Conservation (phyloP, 2,329 filamentous ascomycete species). For the Colletotrichum scovillei region DNA sequence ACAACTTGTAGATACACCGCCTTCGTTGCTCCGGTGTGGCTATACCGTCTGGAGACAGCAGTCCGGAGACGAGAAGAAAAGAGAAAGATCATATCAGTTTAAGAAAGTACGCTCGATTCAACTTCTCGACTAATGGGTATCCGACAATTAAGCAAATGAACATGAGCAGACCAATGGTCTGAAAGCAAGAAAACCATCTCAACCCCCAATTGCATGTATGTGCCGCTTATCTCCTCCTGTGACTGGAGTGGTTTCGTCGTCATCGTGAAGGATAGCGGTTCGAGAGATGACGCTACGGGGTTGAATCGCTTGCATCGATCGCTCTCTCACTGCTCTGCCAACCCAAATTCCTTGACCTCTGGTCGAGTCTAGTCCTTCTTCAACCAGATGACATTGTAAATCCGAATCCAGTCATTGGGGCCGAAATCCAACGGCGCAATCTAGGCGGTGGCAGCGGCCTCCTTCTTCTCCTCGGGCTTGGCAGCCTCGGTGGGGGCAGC, state of each 20-base stretch:
- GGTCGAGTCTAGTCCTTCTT: not conserved
- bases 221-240: not conserved
- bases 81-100: not conserved
- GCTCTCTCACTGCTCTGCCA: not conserved
- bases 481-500: slow-evolving; percentile 40
- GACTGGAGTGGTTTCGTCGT: not conserved
- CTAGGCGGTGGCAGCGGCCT: slow-evolving; percentile 34
- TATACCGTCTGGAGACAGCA: not conserved
- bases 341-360: not conserved
- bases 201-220: not conserved
- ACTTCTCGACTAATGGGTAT: slow-evolving; percentile 35
- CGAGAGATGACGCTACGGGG: not conserved
- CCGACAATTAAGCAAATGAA: slow-evolving; percentile 35
- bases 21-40: not conserved
- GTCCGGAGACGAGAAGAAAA: not conserved
- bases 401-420: not conserved
- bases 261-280: not conserved
- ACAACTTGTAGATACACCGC: not conserved
- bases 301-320: not conserved
- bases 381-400: no score
- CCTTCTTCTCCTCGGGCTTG: slow-evolving; percentile 42
- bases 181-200: slow-evolving; percentile 3
- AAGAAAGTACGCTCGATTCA: slow-evolving; percentile 27
- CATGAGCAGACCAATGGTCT: slow-evolving; percentile 17
- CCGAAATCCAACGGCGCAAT: not conserved